These are phyloP conservation scores for Chalaropsis ovoidea DNA, from an alignment of 2,329 filamentous ascomycete genomes.

Conservation along the genomic window DNA sequence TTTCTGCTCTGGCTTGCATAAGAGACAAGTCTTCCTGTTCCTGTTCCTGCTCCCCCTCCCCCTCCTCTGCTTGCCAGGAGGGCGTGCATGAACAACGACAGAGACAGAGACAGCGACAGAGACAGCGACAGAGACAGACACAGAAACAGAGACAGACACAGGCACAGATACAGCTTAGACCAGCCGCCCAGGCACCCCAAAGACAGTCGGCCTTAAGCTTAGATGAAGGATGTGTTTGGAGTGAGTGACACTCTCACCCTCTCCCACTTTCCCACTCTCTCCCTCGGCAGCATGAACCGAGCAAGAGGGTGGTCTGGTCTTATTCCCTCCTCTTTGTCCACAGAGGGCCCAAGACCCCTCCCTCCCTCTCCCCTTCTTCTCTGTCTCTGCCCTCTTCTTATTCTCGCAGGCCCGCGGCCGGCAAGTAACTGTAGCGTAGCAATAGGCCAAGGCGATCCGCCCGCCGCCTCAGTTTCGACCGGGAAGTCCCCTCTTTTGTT, in stretches of 20 bases:
- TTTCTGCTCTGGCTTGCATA: slow-evolving; percentile 1
- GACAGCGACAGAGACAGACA: background rate
- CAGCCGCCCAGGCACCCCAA: background rate
- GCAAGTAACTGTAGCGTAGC: no score
- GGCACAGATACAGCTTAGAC: no score
- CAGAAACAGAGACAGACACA: background rate
- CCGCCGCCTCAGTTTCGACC: no score
- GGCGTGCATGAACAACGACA: background rate
- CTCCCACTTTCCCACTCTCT: background rate
- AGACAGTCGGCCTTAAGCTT: slow-evolving; percentile 1
- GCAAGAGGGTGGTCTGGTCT: background rate
- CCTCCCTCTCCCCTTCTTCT: no score
- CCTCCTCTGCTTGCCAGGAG: background rate
- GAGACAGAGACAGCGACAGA: background rate
- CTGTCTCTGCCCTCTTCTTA: no score
- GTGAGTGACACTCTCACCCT: background rate
- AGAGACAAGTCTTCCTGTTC: background rate
- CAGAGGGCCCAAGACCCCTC: background rate
- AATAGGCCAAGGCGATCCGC: no score
- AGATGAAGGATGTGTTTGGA: slow-evolving; percentile 4
- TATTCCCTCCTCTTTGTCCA: background rate
- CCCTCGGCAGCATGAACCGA: slow-evolving; percentile 6
- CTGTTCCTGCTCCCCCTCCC: background rate
- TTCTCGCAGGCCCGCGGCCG: no score
- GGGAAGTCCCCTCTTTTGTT: no score